Percentiles rank a stretch among this genome's conserved stretches.
phyloP scores from a whole-genome alignment of 1,284 basidiomycete genomes.

The Pseudozyma pruni region DNA sequence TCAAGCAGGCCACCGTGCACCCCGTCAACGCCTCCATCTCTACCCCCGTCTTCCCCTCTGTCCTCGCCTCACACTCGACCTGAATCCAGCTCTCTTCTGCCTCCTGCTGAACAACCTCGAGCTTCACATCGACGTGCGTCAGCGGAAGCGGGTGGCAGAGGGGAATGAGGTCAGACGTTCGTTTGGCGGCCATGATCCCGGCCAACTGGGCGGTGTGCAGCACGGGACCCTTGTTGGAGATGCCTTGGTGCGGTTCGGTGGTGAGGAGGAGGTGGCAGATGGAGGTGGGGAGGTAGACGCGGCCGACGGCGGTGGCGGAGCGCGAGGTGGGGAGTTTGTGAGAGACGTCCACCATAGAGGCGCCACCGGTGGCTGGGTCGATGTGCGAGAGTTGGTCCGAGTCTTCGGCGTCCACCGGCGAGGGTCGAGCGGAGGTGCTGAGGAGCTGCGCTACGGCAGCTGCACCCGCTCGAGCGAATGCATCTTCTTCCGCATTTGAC shows the following conservation, averaged over 20 bases:
- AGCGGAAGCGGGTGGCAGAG: conserved; percentile 83
- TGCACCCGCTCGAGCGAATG: conserved; percentile 43
- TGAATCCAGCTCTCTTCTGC: conserved; percentile 32
- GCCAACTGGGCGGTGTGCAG: conserved; percentile 80
- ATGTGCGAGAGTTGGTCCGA: conserved; percentile 74
- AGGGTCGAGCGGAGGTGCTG: background rate
- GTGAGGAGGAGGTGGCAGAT: conserved; percentile 74
- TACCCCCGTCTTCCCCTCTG: conserved; percentile 73
- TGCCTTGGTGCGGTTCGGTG: conserved; percentile 69
- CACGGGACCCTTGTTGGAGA: conserved; percentile 53
- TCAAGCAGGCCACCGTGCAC: conserved; percentile 80
- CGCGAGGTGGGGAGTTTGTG: conserved; percentile 76
- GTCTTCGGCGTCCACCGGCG: background rate
- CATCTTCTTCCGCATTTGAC: conserved; percentile 12
- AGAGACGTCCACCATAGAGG: conserved; percentile 83
- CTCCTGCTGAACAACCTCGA: conserved; percentile 68
- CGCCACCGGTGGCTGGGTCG: conserved; percentile 74
- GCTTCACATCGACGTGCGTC: conserved; percentile 75
- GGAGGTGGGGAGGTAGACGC: conserved; percentile 76
- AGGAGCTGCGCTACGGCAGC: conserved; percentile 16
- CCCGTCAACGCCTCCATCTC: conserved; percentile 94
- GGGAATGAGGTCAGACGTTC: conserved; percentile 76
- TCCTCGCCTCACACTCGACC: conserved; percentile 51
- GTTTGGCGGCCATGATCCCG: conserved; percentile 86
- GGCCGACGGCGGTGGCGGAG: conserved; percentile 79